Evolutionary conservation across 2,329 filamentous ascomycete species (phyloP), one percentile per base, ranked within the genome.

Genomic region (Microdochium bolleyi): DNA sequence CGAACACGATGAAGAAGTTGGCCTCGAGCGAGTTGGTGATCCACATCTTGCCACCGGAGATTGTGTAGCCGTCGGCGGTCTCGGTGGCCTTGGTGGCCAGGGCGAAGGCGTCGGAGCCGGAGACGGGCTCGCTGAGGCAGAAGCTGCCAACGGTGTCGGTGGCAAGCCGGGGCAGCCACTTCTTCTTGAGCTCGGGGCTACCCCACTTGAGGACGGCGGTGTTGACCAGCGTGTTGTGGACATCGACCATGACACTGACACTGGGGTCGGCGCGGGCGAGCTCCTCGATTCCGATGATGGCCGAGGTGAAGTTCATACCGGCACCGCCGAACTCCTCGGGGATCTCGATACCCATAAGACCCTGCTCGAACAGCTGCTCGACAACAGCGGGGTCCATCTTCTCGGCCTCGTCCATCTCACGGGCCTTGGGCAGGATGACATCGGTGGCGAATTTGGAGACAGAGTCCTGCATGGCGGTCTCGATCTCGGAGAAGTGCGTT

Each of bases 41-140:
- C 94, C 94, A 99, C 94, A 99, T 99, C 82, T 99, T 99, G 70
- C 83, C 85, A 50, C 94, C 94, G 56, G 83, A 88, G 70, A 99
- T 88, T 72, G 80, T 85, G 76, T 92, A 99, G 32, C 92, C 91
- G 58, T 84, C 80, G 22, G 83, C 78, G 1, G 89, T 94, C 77
- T 92, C 89, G 54, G 83, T 85, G 46, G 94, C 94, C 70, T 89
- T 92, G 53, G 94, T 97, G 60, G 90, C 87, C 58, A 99, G 79
- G 1, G 95, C 95, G 66, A 99, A 99, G 41, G 94, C 94, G 67
- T 99, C 94, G 1, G 91, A 96, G 22, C 94, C 94, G 22, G 90
- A 96, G 1, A 88, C 87, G 5, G 92, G 92, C 75, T 96, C 92
- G 8, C 89, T 95, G 51, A 96, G 78, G 69, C 92, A 96, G 75